phyloP scores from a whole-genome alignment of 2,329 filamentous ascomycete genomes.

The Fusarium anthophilum region DNA sequence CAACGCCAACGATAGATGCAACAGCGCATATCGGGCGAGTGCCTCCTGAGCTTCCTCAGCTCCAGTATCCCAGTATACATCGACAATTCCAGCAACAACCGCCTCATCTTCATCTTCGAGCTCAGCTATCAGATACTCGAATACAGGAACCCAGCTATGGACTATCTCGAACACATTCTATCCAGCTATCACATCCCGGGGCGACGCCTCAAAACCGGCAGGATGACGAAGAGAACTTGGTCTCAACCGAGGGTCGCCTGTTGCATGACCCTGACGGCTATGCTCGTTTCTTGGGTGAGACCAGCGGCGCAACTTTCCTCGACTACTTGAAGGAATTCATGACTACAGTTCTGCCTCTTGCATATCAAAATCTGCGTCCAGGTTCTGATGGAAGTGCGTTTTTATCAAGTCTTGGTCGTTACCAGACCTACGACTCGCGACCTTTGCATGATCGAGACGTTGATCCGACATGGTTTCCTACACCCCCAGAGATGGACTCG shows the following conservation, averaged over 20 bases:
- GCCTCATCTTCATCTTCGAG: conserved; percentile 3
- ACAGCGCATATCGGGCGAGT: neutral
- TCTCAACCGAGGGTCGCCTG: conserved; percentile 51
- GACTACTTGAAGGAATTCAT: conserved; percentile 61
- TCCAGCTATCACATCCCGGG: neutral
- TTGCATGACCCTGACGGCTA: conserved; percentile 57
- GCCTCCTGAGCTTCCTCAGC: conserved; percentile 16
- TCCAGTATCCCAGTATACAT: conserved; percentile 27
- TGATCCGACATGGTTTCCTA: conserved; percentile 53
- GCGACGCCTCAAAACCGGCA: conserved; percentile 16
- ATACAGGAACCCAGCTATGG: conserved; percentile 4
- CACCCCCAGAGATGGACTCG: conserved; percentile 47
- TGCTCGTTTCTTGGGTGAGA: conserved; percentile 58
- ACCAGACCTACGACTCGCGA: conserved; percentile 58
- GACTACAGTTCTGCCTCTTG: conserved; percentile 50
- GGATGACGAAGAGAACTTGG: conserved; percentile 39
- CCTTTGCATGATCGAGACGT: conserved; percentile 50
- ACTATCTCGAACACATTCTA: conserved; percentile 9
- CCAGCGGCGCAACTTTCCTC: conserved; percentile 60
- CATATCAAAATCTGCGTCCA: conserved; percentile 38
- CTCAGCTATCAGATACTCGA: conserved; percentile 20
- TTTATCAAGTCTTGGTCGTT: conserved; percentile 54
- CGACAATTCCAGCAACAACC: conserved; percentile 20
- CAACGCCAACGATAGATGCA: conserved; percentile 11
- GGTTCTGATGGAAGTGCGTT: conserved; percentile 46